Conservation (phyloP, 495 filamentous ascomycete species). For the Aspergillus campestris region DNA sequence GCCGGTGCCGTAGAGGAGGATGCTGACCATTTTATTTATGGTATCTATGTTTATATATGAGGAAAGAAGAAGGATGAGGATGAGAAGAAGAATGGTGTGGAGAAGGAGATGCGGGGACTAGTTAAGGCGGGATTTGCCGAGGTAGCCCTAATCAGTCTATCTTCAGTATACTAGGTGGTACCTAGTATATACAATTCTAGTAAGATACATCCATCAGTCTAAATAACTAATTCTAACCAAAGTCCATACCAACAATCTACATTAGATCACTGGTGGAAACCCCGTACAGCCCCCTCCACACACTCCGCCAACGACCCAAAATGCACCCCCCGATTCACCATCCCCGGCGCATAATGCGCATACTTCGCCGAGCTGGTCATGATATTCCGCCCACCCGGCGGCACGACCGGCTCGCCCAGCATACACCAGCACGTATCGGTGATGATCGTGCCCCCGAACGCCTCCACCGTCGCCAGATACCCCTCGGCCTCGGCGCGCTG, state of each 20-base stretch:
- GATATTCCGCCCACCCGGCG: not conserved
- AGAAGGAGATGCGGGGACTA: too few relatives aligned
- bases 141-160: too few relatives aligned
- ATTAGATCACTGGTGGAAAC: too few relatives aligned
- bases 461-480: not conserved
- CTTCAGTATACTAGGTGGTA: too few relatives aligned
- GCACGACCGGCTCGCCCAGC: slow-evolving; percentile 5
- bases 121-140: too few relatives aligned
- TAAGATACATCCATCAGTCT: too few relatives aligned
- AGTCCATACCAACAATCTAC: too few relatives aligned
- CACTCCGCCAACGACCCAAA: slow-evolving; percentile 5
- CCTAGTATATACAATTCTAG: too few relatives aligned
- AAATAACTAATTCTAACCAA: too few relatives aligned
- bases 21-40: not conserved
- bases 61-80: too few relatives aligned
- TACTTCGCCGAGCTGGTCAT: slow-evolving; percentile 9
- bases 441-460: slow-evolving; percentile 1
- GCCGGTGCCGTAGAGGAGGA: slow-evolving; percentile 43
- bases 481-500: not conserved
- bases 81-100: too few relatives aligned
- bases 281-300: slow-evolving; percentile 4
- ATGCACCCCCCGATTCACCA: slow-evolving; percentile 4
- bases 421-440: slow-evolving; percentile 10
- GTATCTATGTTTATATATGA: too few relatives aligned
- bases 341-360: slow-evolving; percentile 6